A percentile compares a stretch with the other conserved stretches of the same genome.
phyloP scores from a whole-genome alignment of 2,329 filamentous ascomycete species.

The Fusarium sp. region DNA sequence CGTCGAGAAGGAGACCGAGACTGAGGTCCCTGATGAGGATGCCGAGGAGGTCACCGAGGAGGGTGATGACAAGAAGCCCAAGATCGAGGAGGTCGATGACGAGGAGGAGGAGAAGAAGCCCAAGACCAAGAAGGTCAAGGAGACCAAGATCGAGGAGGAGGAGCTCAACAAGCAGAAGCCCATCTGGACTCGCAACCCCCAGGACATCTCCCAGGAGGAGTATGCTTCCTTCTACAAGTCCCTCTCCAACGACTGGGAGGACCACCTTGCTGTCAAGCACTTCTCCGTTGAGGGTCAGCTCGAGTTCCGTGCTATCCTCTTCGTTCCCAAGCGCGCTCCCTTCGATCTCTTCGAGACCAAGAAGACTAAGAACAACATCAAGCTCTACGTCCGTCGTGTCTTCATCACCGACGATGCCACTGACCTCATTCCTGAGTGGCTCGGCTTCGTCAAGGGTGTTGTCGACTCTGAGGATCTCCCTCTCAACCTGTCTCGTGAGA shows the following conservation, averaged over 20 bases:
- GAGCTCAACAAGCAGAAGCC: conserved; percentile 99
- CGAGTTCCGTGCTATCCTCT: conserved; percentile 99
- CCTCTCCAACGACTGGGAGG: conserved; percentile 99
- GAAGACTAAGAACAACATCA: conserved; percentile 99
- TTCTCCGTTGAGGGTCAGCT: conserved; percentile 99
- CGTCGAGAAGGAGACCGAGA: conserved; percentile 99
- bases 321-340: conserved; percentile 98
- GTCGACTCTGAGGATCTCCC: conserved; percentile 99
- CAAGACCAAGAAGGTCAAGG: conserved; percentile 99
- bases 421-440: conserved; percentile 99
- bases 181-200: conserved; percentile 98
- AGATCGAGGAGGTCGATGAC: conserved; percentile 92
- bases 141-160: conserved; percentile 98
- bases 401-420: conserved; percentile 99
- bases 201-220: conserved; percentile 95
- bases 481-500: conserved; percentile 99
- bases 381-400: conserved; percentile 99
- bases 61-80: conserved; percentile 92
- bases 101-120: conserved; percentile 91
- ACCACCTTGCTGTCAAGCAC: conserved; percentile 99
- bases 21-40: conserved; percentile 96
- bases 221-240: conserved; percentile 99
- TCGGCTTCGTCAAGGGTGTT: conserved; percentile 99
- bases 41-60: conserved; percentile 72
- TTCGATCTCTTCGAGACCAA: conserved; percentile 99